phyloP scores from a whole-genome alignment of 257 asterid genomes.

The Buddleja alternifolia region DNA sequence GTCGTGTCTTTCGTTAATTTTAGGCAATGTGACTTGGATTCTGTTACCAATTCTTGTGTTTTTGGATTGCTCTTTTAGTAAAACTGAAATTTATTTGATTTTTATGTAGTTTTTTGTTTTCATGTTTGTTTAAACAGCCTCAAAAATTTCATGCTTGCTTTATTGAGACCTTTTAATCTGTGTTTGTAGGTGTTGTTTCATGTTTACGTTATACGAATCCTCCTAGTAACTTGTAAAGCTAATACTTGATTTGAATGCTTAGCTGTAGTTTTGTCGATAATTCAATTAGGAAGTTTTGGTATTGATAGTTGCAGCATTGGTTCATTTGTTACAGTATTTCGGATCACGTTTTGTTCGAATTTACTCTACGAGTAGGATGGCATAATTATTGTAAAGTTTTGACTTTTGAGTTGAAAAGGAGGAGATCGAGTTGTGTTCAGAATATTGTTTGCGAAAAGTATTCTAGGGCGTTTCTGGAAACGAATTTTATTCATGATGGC shows the following conservation, averaged over 20 bases:
- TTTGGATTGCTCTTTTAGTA: too few species aligned
- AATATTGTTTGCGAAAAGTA: not conserved
- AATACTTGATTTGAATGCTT: not conserved
- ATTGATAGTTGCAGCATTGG: not conserved
- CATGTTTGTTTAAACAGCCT: not conserved
- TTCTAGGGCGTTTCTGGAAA: not conserved
- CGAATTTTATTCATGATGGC: not conserved
- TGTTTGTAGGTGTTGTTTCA: not conserved
- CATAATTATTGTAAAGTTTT: not conserved
- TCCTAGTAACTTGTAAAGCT: too few species aligned
- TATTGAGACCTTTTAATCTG: not conserved
- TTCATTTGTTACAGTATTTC: not conserved
- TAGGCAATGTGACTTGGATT: not conserved
- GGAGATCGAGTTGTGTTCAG: not conserved
- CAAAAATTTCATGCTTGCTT: not conserved
- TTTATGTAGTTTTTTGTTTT: not conserved
- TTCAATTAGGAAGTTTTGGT: not conserved
- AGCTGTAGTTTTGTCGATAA: not conserved
- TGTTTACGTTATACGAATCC: not conserved
- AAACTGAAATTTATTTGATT: not conserved
- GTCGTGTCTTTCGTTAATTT: too few species aligned
- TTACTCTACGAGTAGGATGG: not conserved
- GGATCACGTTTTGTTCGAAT: not conserved
- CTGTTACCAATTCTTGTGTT: not conserved
- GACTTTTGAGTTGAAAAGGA: not conserved